Percentiles rank a stretch among this genome's conserved stretches.
These are phyloP conservation scores for Spathaspora sp. DNA, from an alignment of 1,139 yeast genomes.

Conservation along the genomic window DNA sequence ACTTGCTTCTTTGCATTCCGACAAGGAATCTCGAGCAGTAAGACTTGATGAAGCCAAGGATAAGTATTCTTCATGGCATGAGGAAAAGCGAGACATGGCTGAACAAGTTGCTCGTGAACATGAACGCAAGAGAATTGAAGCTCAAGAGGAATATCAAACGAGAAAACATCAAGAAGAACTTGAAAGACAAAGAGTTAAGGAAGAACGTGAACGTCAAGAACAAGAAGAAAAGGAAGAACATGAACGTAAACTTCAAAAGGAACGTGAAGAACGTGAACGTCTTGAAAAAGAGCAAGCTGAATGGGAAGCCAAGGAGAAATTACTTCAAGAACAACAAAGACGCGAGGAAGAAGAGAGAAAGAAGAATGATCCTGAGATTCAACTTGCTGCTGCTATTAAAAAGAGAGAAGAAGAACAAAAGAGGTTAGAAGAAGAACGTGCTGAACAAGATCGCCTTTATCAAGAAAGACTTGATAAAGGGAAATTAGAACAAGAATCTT, in stretches of 20 bases:
- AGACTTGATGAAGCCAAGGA: slow-evolving; percentile 46
- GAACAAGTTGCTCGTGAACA: slow-evolving; percentile 39
- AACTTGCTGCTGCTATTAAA: slow-evolving; percentile 25
- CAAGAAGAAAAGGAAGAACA: slow-evolving; percentile 31
- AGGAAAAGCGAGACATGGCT: slow-evolving; percentile 43
- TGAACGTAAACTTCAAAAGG: slow-evolving; percentile 31
- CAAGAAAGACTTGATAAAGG: slow-evolving; percentile 26
- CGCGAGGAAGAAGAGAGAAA: slow-evolving; percentile 21
- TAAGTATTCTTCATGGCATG: slow-evolving; percentile 42
- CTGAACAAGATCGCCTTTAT: slow-evolving; percentile 27
- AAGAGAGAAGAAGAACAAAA: slow-evolving; percentile 30
- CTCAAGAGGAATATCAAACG: slow-evolving; percentile 49
- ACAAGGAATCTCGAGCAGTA: slow-evolving; percentile 34
- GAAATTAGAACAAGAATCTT: slow-evolving; percentile 23
- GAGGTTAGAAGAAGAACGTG: slow-evolving; percentile 25
- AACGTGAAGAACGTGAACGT: slow-evolving; percentile 27
- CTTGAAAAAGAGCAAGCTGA: slow-evolving; percentile 25
- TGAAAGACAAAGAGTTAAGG: slow-evolving; percentile 36
- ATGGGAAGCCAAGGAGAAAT: slow-evolving; percentile 21
- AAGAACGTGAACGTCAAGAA: slow-evolving; percentile 32
- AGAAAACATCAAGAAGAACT: slow-evolving; percentile 47
- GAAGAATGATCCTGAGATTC: slow-evolving; percentile 27
- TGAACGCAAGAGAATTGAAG: slow-evolving; percentile 48
- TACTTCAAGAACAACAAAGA: slow-evolving; percentile 15
- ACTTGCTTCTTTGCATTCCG: slow-evolving; percentile 38